A percentile compares a stretch with the other conserved stretches of the same genome.
phyloP scores from a whole-genome alignment of 106 monocot species.

The Triglochin maritima region DNA sequence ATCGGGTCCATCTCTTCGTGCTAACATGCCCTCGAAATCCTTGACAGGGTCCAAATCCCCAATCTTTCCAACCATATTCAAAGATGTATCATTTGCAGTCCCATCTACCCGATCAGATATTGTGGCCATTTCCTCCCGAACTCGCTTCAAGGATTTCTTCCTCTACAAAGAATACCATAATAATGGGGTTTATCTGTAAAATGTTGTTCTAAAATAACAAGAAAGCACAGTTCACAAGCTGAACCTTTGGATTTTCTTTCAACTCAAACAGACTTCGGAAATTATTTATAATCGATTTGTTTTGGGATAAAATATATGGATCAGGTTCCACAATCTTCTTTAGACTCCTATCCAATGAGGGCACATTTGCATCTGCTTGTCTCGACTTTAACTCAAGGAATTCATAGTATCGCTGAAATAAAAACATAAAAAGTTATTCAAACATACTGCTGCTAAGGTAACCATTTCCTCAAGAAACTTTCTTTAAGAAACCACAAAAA shows the following conservation, averaged over 20 bases:
- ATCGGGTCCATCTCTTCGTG: constrained; percentile 54
- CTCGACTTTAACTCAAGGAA: constrained; percentile 72
- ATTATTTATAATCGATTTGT: constrained; percentile 34
- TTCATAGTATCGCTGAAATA: constrained; percentile 64
- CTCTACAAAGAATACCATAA: constrained; percentile 26
- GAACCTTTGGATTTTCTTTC: constrained; percentile 82
- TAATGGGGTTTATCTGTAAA: neutral
- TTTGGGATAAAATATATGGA: constrained; percentile 28
- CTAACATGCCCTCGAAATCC: constrained; percentile 86
- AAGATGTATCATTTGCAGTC: neutral
- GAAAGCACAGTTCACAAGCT: neutral
- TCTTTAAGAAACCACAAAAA: constrained; percentile 22
- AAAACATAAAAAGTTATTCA: constrained; percentile 4
- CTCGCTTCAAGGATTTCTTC: constrained; percentile 33
- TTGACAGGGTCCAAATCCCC: constrained; percentile 50
- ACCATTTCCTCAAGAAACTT: constrained; percentile 7
- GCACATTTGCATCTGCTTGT: constrained; percentile 59
- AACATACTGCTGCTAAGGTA: constrained; percentile 9
- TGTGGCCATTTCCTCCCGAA: constrained; percentile 22
- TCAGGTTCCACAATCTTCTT: constrained; percentile 66
- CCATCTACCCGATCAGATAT: constrained; percentile 16
- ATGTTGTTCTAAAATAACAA: neutral
- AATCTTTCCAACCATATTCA: constrained; percentile 37
- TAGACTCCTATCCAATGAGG: constrained; percentile 46
- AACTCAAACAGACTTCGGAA: constrained; percentile 48